phyloP scores from a whole-genome alignment of 2,329 filamentous ascomycete species.

The Fusarium oxysporum region DNA sequence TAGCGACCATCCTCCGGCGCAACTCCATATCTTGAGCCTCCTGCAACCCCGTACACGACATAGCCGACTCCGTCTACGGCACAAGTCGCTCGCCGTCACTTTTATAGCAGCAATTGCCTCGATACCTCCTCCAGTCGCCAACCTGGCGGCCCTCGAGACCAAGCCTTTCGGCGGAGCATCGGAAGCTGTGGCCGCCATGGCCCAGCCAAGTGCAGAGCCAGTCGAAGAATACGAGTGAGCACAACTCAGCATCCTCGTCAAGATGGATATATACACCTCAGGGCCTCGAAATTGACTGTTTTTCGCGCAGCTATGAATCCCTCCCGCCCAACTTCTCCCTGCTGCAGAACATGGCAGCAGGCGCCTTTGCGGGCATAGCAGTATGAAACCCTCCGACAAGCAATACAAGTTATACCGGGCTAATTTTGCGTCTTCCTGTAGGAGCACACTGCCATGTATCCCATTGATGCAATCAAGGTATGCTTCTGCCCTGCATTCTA shows the following conservation, averaged over 20 bases:
- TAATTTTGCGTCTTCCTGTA: slow-evolving; percentile 53
- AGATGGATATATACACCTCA: background rate
- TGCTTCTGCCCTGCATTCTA: slow-evolving; percentile 21
- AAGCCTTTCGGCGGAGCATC: slow-evolving; percentile 71
- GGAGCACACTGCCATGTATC: slow-evolving; percentile 99
- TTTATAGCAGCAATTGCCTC: slow-evolving; percentile 32
- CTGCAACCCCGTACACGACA: background rate
- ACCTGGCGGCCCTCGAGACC: slow-evolving; percentile 71
- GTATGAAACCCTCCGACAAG: slow-evolving; percentile 62
- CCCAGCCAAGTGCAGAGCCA: slow-evolving; percentile 73
- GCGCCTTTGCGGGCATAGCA: slow-evolving; percentile 96
- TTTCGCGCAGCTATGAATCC: slow-evolving; percentile 79
- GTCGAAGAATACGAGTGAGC: slow-evolving; percentile 75
- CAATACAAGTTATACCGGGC: slow-evolving; percentile 1
- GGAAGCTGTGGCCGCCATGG: slow-evolving; percentile 76
- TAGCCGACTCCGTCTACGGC: slow-evolving; percentile 21
- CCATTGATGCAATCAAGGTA: slow-evolving; percentile 97
- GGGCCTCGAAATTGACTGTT: slow-evolving; percentile 9
- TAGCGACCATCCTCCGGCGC: slow-evolving; percentile 22
- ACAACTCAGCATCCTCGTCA: background rate
- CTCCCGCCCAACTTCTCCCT: slow-evolving; percentile 95
- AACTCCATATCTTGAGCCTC: slow-evolving; percentile 9
- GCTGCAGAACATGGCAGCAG: slow-evolving; percentile 93
- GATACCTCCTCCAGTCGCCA: slow-evolving; percentile 56
- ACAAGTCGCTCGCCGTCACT: slow-evolving; percentile 8